Percentiles rank a stretch among this genome's conserved stretches.
Conservation (phyloP, 495 filamentous ascomycete species). For the Lophium mytilinum region DNA sequence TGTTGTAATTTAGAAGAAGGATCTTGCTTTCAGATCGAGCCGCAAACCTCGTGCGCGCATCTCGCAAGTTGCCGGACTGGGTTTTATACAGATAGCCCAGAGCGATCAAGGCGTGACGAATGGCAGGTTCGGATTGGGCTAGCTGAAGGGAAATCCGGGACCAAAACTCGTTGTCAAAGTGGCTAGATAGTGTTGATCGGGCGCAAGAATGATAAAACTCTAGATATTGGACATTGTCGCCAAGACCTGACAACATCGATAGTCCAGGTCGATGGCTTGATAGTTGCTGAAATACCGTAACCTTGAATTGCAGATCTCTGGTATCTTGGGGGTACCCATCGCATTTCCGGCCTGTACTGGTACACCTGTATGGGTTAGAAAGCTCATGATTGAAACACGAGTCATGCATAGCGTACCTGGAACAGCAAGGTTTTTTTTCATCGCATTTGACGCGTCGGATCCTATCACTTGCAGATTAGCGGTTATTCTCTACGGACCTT, state of each 20-base stretch:
- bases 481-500: not conserved
- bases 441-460: conserved; percentile 1
- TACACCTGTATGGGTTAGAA: not conserved
- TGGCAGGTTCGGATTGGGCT: not conserved
- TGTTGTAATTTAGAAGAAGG: not conserved
- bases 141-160: not conserved
- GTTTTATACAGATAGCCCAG: not conserved
- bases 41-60: not conserved
- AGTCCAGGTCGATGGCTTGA: not conserved
- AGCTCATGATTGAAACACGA: not conserved
- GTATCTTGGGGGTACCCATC: not conserved
- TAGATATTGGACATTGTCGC: not conserved
- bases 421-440: not conserved
- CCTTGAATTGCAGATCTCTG: not conserved
- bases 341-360: not conserved
- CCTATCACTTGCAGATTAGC: not conserved
- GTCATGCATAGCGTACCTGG: not conserved
- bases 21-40: not conserved
- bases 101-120: not conserved
- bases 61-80: not conserved
- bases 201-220: not conserved
- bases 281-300: not conserved
- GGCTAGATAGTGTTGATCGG: not conserved
- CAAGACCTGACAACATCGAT: not conserved
- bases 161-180: not conserved